phyloP scores from a whole-genome alignment of 345 rosid species.

The Toxicodendron radicans region DNA sequence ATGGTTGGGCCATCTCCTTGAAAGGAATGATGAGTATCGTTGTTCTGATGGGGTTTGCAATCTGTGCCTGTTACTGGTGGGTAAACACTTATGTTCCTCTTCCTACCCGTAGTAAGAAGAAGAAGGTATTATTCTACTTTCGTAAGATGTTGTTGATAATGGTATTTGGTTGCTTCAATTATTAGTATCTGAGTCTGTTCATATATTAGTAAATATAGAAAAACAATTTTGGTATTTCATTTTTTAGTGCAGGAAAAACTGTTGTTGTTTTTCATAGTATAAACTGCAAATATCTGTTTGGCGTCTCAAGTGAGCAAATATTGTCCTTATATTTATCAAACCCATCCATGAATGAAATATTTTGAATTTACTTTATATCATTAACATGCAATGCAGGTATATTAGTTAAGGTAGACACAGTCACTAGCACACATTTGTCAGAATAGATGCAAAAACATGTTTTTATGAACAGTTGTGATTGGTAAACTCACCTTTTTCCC shows the following conservation, averaged over 20 bases:
- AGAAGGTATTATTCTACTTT: conserved; percentile 58
- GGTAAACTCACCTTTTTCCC: conserved; percentile 1
- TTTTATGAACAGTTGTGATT: not conserved
- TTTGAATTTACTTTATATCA: not conserved
- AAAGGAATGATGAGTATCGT: conserved; percentile 98
- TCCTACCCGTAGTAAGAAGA: conserved; percentile 94
- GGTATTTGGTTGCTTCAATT: conserved; percentile 9
- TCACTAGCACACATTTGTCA: not conserved
- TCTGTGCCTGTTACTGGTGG: conserved; percentile 96
- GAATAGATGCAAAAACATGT: not conserved
- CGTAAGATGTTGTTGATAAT: not conserved
- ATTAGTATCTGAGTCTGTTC: not conserved
- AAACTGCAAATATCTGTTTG: not conserved
- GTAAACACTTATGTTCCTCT: conserved; percentile 70
- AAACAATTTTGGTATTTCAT: not conserved
- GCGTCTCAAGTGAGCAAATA: not conserved
- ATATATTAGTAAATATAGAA: too few relatives aligned
- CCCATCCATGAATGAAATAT: not conserved
- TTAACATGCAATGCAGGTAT: not conserved
- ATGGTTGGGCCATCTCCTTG: conserved; percentile 96
- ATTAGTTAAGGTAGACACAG: not conserved
- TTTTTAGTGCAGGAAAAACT: not conserved
- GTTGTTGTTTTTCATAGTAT: not conserved
- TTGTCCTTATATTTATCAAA: not conserved
- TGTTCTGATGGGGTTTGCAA: conserved; percentile 77